phyloP scores from a whole-genome alignment of 768 basidiomycete genomes.

The Infundibulicybe gibba region DNA sequence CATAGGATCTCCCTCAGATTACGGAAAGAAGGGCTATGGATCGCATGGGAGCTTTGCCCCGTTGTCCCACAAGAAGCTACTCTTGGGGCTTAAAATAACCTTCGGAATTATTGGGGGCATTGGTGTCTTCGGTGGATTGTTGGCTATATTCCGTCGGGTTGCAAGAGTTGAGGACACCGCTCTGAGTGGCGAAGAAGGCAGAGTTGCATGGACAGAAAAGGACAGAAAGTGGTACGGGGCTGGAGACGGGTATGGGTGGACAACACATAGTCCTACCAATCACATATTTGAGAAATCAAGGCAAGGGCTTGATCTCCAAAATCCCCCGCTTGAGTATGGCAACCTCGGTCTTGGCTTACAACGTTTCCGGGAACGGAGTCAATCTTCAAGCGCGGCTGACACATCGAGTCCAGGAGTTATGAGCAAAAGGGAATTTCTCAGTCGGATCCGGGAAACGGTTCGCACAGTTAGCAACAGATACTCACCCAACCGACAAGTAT shows the following conservation, averaged over 20 bases:
- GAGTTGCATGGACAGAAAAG: constrained; percentile 53
- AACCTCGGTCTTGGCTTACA: constrained; percentile 45
- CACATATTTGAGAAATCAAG: constrained; percentile 14
- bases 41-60: constrained; percentile 33
- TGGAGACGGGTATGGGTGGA: constrained; percentile 8
- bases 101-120: constrained; percentile 63
- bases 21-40: constrained; percentile 31
- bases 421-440: constrained; percentile 68
- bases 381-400: constrained; percentile 12
- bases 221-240: constrained; percentile 72
- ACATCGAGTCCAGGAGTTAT: constrained; percentile 50
- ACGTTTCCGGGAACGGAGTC: constrained; percentile 43
- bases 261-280: constrained; percentile 13
- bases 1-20: constrained; percentile 34
- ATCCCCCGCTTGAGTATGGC: constrained; percentile 21
- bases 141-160: constrained; percentile 54
- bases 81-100: constrained; percentile 56
- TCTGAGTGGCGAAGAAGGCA: constrained; percentile 55
- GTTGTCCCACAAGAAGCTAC: constrained; percentile 42
- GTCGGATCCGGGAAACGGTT: constrained; percentile 59
- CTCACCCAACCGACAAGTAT: constrained; percentile 27
- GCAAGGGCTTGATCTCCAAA: constrained; percentile 9
- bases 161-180: constrained; percentile 60
- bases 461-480: constrained; percentile 67
- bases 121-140: constrained; percentile 45